Evolutionary conservation across 805 yeast genomes (phyloP).

Genomic region (Metschnikowia dekortorum): DNA sequence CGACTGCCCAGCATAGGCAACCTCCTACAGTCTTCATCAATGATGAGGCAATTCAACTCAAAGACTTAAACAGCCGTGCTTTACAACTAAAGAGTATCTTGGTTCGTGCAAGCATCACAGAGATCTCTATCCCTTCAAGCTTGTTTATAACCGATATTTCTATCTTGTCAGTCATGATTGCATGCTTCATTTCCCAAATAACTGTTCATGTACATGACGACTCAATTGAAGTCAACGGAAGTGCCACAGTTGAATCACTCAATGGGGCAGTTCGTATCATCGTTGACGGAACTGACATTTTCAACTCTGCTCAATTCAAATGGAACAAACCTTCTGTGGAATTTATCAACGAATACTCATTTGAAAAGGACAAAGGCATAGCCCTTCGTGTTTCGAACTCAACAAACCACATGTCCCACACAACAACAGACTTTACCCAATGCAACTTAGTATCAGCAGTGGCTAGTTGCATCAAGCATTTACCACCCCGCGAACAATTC

Average conservation of each 20-base stretch:
- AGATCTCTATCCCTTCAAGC: constrained; percentile 19
- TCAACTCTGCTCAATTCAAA: neutral
- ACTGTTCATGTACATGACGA: constrained; percentile 38
- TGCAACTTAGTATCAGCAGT: constrained; percentile 49
- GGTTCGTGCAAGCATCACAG: constrained; percentile 24
- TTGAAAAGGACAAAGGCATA: constrained; percentile 34
- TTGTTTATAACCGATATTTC: constrained; percentile 9
- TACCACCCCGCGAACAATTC: constrained; percentile 38
- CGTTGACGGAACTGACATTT: neutral
- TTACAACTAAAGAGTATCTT: constrained; percentile 19
- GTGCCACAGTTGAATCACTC: neutral
- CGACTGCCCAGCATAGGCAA: constrained; percentile 20
- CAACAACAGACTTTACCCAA: constrained; percentile 39
- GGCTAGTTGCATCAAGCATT: constrained; percentile 47
- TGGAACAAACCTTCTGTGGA: neutral
- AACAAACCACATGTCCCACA: constrained; percentile 13
- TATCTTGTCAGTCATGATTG: constrained; percentile 37
- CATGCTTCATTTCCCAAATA: constrained; percentile 42
- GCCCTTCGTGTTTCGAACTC: constrained; percentile 25
- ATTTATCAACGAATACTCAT: constrained; percentile 29
- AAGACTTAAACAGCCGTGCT: constrained; percentile 27
- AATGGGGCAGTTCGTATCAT: neutral
- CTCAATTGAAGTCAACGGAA: neutral
- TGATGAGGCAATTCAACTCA: constrained; percentile 15
- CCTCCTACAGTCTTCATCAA: constrained; percentile 17